Conservation (phyloP, 2,329 filamentous ascomycete genomes). For the Arthrinium puccinioides region DNA sequence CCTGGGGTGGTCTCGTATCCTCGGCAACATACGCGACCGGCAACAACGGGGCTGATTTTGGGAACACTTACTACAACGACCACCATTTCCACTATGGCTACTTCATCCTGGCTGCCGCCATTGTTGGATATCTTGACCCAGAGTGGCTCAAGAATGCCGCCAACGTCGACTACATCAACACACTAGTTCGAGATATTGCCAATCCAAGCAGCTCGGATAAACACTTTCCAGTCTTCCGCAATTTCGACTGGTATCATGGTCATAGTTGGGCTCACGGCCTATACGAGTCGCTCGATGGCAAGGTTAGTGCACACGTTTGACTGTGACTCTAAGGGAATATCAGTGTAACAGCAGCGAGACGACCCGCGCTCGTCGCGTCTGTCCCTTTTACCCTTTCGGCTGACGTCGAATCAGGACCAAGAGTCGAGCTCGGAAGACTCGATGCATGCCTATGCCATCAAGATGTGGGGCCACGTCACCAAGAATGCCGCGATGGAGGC, state of each 20-base stretch:
- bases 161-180: constrained; percentile 77
- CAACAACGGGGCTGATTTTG: constrained; percentile 72
- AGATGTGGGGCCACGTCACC: constrained; percentile 83
- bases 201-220: constrained; percentile 66
- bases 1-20: constrained; percentile 78
- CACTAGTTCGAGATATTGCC: constrained; percentile 72
- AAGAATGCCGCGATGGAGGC: constrained; percentile 76
- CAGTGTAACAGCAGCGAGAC: too few species aligned
- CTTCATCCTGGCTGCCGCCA: constrained; percentile 78
- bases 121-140: constrained; percentile 73
- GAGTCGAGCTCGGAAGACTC: constrained; percentile 88
- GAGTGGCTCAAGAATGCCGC: constrained; percentile 54
- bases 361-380: too few species aligned
- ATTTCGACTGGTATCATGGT: constrained; percentile 91
- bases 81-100: constrained; percentile 79
- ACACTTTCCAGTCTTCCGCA: constrained; percentile 74
- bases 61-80: constrained; percentile 79
- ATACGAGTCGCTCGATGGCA: constrained; percentile 64
- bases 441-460: constrained; percentile 79
- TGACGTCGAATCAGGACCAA: constrained; percentile 52
- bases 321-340: too few species aligned
- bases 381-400: too few species aligned
- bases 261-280: constrained; percentile 89
- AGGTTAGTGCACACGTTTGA: too few species aligned
- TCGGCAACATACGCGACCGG: constrained; percentile 64